Evolutionary conservation across 768 basidiomycete species (phyloP).

Genomic region (Leccinum aurantiacum): DNA sequence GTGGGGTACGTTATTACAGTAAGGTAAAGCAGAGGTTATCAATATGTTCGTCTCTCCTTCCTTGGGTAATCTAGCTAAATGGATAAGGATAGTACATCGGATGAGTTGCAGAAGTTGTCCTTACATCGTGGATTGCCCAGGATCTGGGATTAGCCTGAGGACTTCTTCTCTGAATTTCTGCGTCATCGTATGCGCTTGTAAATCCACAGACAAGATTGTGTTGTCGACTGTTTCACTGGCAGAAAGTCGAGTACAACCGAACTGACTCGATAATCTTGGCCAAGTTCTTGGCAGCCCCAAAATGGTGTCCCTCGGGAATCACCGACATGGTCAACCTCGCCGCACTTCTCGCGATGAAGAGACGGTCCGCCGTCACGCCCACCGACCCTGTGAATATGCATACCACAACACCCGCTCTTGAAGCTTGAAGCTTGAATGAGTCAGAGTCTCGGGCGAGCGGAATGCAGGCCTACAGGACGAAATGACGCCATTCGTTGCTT

Average conservation of each 20-base stretch:
- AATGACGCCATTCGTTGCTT: too few relatives aligned
- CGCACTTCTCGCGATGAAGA: too few relatives aligned
- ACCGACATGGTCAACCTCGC: not conserved
- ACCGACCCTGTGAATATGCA: too few relatives aligned
- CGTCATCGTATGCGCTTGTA: constrained; percentile 37
- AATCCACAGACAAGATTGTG: not conserved
- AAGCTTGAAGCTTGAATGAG: too few relatives aligned
- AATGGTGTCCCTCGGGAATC: not conserved
- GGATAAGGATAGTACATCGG: not conserved
- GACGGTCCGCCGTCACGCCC: too few relatives aligned
- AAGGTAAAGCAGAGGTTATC: constrained; percentile 93
- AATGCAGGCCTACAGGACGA: too few relatives aligned
- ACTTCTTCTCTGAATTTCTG: constrained; percentile 57
- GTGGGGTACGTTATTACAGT: constrained; percentile 97
- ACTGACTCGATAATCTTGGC: not conserved
- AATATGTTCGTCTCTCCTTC: constrained; percentile 86
- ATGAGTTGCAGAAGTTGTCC: constrained; percentile 3
- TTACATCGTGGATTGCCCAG: constrained; percentile 53
- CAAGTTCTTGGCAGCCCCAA: not conserved
- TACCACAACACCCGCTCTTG: too few relatives aligned
- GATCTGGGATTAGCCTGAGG: constrained; percentile 50
- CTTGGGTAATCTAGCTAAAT: constrained; percentile 60
- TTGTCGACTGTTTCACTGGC: not conserved
- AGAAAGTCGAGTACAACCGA: not conserved
- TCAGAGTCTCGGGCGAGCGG: too few relatives aligned